Base-by-base conservation (phyloP, 2,329 filamentous ascomycete species). In the Verticillium zaregamsianum region DNA sequence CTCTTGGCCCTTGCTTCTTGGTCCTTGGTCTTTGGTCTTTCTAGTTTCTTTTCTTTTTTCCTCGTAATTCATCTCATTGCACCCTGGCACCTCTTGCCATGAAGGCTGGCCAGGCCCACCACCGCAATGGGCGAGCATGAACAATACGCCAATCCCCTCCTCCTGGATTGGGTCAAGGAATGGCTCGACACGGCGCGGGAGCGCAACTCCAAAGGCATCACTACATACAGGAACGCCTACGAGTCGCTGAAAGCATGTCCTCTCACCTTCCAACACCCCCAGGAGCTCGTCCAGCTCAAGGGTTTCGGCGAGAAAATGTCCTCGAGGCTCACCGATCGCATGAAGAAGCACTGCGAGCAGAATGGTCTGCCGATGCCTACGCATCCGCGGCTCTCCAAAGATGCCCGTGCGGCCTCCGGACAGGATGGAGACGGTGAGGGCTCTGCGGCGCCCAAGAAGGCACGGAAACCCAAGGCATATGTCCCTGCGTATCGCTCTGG, bases 241-340 rank as follows among this genome's bases (percentile, higher is more conserved):
- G 83, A 91, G 62, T 90, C 91, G 2, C 84, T 95, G 73, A 91
- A 88, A 74, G 85, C 85, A 14, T 93, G 90, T 65, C 91, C 91
- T 0, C 77, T 92, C 45, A 75, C 77, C 1, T 91, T 92, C 66
- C 78, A 83, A 20, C 91, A 95, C 71, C 91, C 91, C 2, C 86
- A 87, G 6, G 85, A 93, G 75, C 84, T 91, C 1, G 83, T 88
- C 67, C 84, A 89, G 67, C 81, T 95, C n/a, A 87, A 86, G 63
- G 90, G 90, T 0, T 87, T 93, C 62, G 91, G 91, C 0, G 84
- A 86, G 0, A 92, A 89, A 67, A 77, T 93, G 17, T 92, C 88
- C 68, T 82, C 87, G 60, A 83, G 88, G 8, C 80, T 95, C 55
- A 88, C 89, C 2, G 84, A 88, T 7, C 79, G 81, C 63, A 71